Evolutionary conservation across 331 rosid genomes (phyloP), one percentile per base, ranked within the genome.

Genomic region (Malus hybrid): DNA sequence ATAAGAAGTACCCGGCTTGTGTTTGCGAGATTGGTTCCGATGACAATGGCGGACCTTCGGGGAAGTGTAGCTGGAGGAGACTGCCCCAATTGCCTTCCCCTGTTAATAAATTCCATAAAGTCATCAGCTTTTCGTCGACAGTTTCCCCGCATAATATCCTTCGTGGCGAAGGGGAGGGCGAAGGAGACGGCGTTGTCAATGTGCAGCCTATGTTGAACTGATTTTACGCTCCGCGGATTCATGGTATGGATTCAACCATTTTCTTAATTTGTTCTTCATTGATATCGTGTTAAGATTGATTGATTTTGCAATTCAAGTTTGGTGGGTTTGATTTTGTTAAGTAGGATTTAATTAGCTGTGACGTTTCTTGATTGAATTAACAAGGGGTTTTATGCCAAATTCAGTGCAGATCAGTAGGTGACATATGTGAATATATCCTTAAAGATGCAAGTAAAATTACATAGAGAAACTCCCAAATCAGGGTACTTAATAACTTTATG

Each of bases 1-100:
- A 88, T 56, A 84, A 70, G 80, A 82, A 82, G 70, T 93, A 91
- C 28, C 97, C 98, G 2, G 92, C 93, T 75, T 93, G 97, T 74
- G 83, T 93, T 32, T 91, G 97, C 53, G 92, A 93, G 83, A 85
- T 93, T 65, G 55, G 78, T 71, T 81, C 53, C 13, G 80, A 57
- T 62, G 79, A 82, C 70, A 42, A 42, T 42, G 48, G 48, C 48
- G 48, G 48, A 10, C 14, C 14, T 42, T 42, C 48, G 4, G 90
- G 86, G 30, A 61, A 56, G 48, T 91, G 92, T 75, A 63, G 63
- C 48, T 91, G 98, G 98, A 85, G 87, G 83, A 84, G 87, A 66
- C 72, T 90, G 29, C 98, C 97, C 1, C 86, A 34, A 15, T 80
- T 93, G 92, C 97, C 98, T 30, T 85, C 86, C 8, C 84, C 90